These are phyloP conservation scores for Gigaspora rosea DNA, from an alignment of 192 early-diverging fungal species.

Conservation along the genomic window DNA sequence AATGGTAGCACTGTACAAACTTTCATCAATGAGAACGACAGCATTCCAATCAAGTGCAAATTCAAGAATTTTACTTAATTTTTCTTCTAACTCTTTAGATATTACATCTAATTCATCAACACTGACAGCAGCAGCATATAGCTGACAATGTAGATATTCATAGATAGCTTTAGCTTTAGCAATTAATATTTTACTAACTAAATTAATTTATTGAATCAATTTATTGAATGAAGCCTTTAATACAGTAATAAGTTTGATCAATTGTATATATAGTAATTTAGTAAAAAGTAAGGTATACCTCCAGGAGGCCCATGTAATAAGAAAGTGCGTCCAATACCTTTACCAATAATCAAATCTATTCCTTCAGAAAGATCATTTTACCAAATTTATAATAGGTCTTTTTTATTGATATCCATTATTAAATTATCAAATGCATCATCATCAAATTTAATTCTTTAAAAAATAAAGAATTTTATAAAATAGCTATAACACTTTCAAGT, in stretches of 20 bases:
- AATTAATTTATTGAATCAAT: background rate
- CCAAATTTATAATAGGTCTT: background rate
- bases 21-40: slow-evolving; percentile 53
- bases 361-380: slow-evolving; percentile 33
- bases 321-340: no score
- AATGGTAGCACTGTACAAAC: background rate
- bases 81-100: slow-evolving; percentile 54
- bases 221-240: background rate
- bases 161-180: slow-evolving; percentile 65
- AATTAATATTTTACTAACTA: slow-evolving; percentile 59
- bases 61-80: slow-evolving; percentile 52
- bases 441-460: background rate
- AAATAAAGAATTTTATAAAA: no score
- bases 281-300: no score
- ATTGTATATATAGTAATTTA: background rate
- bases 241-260: no score
- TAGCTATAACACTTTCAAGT: no score
- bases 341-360: slow-evolving; percentile 56
- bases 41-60: slow-evolving; percentile 58
- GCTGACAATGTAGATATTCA: slow-evolving; percentile 54
- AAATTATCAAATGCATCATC: slow-evolving; percentile 11
- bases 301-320: slow-evolving; percentile 61
- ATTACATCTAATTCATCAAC: slow-evolving; percentile 62
- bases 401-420: slow-evolving; percentile 3
- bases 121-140: slow-evolving; percentile 62